A percentile compares a stretch with the other conserved stretches of the same genome.
Evolutionary conservation across 2,329 filamentous ascomycete genomes (phyloP).

Genomic region (Arachnomyces sp.): DNA sequence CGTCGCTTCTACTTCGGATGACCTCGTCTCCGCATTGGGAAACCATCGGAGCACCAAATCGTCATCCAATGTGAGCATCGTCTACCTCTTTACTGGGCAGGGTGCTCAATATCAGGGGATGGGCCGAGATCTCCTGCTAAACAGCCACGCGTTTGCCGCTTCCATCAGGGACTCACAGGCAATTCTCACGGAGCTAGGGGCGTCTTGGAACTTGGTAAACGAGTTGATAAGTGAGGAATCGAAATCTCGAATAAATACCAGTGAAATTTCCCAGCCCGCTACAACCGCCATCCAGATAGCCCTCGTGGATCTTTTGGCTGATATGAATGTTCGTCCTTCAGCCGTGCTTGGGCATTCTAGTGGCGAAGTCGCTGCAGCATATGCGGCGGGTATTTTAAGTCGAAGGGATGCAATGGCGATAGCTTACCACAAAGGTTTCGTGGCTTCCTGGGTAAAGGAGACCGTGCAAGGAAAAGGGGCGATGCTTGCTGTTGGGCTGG

Average conservation of each 20-base stretch:
- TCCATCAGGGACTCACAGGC: slow-evolving; percentile 2
- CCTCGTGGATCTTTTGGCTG: slow-evolving; percentile 1
- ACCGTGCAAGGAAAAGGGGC: slow-evolving; percentile 15
- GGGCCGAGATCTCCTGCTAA: slow-evolving; percentile 14
- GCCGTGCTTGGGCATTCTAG: neutral
- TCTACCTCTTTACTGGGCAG: slow-evolving; percentile 25
- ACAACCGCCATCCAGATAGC: slow-evolving; percentile 4
- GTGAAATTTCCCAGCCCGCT: slow-evolving; percentile 3
- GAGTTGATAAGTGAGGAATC: neutral
- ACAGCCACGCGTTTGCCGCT: neutral
- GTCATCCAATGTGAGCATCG: slow-evolving; percentile 9
- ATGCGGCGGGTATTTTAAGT: neutral
- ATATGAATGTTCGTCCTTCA: neutral
- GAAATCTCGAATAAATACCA: slow-evolving; percentile 2
- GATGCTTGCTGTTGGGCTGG: slow-evolving; percentile 21
- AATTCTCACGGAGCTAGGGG: slow-evolving; percentile 4
- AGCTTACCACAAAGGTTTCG: slow-evolving; percentile 8
- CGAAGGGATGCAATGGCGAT: slow-evolving; percentile 9
- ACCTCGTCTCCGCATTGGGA: neutral
- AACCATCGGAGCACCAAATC: no score
- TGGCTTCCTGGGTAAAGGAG: slow-evolving; percentile 12
- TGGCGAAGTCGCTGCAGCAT: slow-evolving; percentile 5
- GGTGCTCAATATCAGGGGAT: slow-evolving; percentile 16
- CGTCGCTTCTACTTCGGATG: slow-evolving; percentile 33
- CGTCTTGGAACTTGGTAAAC: slow-evolving; percentile 1